phyloP scores from a whole-genome alignment of 1,139 yeast species.

The Pichia norvegensis region DNA sequence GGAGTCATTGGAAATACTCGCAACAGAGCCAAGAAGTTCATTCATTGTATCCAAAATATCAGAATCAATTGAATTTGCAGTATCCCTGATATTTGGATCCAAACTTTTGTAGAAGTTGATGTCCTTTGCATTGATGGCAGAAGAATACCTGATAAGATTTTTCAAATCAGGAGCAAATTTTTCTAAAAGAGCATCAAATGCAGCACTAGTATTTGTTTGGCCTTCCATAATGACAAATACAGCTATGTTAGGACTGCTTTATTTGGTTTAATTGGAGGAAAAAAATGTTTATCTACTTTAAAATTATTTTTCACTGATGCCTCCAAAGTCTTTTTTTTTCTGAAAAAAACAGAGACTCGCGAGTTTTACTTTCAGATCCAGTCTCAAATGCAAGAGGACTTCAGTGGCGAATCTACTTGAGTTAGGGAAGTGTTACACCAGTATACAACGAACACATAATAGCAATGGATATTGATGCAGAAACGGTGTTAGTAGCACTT shows the following conservation, averaged over 20 bases:
- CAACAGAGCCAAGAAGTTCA: constrained; percentile 35
- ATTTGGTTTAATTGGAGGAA: too few relatives aligned
- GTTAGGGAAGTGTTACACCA: neutral
- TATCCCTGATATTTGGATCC: constrained; percentile 44
- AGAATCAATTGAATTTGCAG: constrained; percentile 17
- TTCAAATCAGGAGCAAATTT: constrained; percentile 35
- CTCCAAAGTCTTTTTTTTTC: too few relatives aligned
- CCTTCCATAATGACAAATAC: neutral
- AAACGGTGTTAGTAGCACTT: constrained; percentile 58
- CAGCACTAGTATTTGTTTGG: neutral
- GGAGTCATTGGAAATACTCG: constrained; percentile 29
- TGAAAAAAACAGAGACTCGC: neutral
- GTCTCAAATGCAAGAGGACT: too few relatives aligned
- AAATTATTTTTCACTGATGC: neutral
- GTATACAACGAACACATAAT: neutral
- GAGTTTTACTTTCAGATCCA: neutral
- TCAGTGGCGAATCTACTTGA: neutral
- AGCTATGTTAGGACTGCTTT: neutral
- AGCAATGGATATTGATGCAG: constrained; percentile 24
- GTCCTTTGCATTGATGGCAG: constrained; percentile 74
- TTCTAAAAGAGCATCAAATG: constrained; percentile 14
- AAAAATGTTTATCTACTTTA: too few relatives aligned
- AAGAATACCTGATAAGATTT: constrained; percentile 58
- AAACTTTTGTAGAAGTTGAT: constrained; percentile 63
- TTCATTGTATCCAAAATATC: constrained; percentile 37